Percentiles rank a stretch among this genome's conserved stretches.
These are phyloP conservation scores for Euptelea pleiosperma DNA, from an alignment of 164 flowering plant genomes.

Conservation along the genomic window DNA sequence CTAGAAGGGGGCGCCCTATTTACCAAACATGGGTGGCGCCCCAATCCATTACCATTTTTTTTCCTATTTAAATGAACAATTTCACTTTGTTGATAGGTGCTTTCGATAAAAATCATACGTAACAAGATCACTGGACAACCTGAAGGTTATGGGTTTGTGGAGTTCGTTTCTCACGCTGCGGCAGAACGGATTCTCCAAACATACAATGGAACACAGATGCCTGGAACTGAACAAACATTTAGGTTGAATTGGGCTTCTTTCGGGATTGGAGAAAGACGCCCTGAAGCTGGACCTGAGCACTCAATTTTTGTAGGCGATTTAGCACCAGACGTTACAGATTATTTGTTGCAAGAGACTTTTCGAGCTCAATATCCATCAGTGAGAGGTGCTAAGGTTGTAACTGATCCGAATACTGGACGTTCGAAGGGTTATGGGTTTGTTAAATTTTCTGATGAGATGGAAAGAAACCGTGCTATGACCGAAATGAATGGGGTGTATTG, in stretches of 20 bases:
- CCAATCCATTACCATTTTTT: no score
- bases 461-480: constrained; percentile 89
- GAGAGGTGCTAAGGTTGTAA: constrained; percentile 97
- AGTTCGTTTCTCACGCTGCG: constrained; percentile 79
- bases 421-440: constrained; percentile 98
- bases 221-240: constrained; percentile 85
- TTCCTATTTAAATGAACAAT: not conserved
- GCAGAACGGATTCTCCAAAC: constrained; percentile 85
- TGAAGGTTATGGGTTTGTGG: constrained; percentile 97
- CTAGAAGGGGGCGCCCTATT: no score
- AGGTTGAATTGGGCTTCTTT: constrained; percentile 97
- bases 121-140: constrained; percentile 94
- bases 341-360: constrained; percentile 88
- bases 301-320: constrained; percentile 98
- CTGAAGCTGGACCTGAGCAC: constrained; percentile 90
- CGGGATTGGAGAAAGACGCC: constrained; percentile 85
- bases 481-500: constrained; percentile 97
- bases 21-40: no score
- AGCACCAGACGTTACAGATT: constrained; percentile 97
- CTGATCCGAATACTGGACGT: constrained; percentile 89
- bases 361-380: constrained; percentile 82
- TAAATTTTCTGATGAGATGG: constrained; percentile 87
- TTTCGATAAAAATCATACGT: constrained; percentile 85
- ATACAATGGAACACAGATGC: constrained; percentile 86
- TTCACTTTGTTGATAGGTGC: constrained; percentile 38